A percentile compares a stretch with the other conserved stretches of the same genome.
These are phyloP conservation scores for Cornus suecica DNA, from an alignment of 148 eudicot species.

Conservation along the genomic window DNA sequence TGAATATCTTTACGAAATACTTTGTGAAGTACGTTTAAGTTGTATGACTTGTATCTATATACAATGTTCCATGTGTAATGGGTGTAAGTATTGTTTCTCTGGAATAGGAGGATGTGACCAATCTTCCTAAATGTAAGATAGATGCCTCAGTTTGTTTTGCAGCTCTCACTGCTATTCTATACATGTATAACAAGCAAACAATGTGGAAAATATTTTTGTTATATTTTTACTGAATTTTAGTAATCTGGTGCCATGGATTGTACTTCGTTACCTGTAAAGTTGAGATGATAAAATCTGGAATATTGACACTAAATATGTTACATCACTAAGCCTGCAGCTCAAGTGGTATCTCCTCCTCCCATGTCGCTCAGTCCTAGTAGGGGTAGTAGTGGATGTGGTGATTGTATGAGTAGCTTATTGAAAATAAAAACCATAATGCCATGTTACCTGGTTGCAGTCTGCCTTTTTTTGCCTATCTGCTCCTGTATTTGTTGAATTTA, in stretches of 20 bases:
- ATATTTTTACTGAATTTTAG: neutral
- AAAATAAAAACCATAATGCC: neutral
- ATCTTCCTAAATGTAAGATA: neutral
- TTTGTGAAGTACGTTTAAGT: neutral
- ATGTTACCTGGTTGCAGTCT: neutral
- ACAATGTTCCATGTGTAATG: no score
- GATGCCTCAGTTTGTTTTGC: neutral
- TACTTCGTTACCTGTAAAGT: neutral
- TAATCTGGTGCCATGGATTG: neutral
- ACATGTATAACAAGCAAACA: neutral
- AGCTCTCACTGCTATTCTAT: neutral
- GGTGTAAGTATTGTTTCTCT: neutral
- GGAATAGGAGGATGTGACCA: neutral
- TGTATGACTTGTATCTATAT: neutral
- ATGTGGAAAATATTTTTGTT: neutral
- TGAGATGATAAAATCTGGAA: neutral
- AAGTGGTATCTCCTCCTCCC: no score
- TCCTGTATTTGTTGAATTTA: neutral
- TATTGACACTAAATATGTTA: no score
- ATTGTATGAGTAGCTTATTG: neutral
- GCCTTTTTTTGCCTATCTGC: neutral
- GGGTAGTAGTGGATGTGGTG: no score
- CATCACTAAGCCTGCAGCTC: no score
- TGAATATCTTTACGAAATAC: neutral
- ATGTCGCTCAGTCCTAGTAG: no score